Evolutionary conservation across 768 basidiomycete genomes (phyloP), one percentile per base, ranked within the genome.

Genomic region (Strobilomyces echinocephalus): DNA sequence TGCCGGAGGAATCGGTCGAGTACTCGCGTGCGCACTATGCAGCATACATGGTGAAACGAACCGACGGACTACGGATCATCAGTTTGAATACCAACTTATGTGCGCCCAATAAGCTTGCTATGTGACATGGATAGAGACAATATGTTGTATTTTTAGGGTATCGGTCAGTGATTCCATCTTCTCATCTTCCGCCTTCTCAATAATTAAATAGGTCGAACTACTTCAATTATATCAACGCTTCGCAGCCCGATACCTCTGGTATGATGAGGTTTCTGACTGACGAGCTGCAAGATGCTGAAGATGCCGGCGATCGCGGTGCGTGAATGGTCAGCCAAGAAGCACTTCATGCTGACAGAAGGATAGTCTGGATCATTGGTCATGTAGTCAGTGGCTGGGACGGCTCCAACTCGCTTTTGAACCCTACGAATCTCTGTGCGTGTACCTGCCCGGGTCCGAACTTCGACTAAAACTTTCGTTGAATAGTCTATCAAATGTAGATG

Each of bases 221-320:
- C 58, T 87, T 88, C 71, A 86, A 85, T 65, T 91, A 85, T 62
- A 83, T 90, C 70, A 87, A 90, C 60, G 76, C 87, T 62, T 82
- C 82, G 21, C 65, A 79, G 24, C 79, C 83, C 11, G 88, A 91
- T 66, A 73, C 74, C 38, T 88, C 85, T 41, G 87, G 88, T 20
- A 86, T 89, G 82, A 72, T 90, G 60, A 76, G 85, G 35, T 89
- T 88, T 70, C 61, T 91, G 57, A 89, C 88, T 7, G 83, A 88
- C 54, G 86, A 90, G 64, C 71, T 90, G 14, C 88, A 91, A 66
- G 83, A 75, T 49, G 87, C 88, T 8, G 88, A 91, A 68, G 88
- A 91, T 62, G 75, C 76, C 20, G 83, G 87, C 8, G 87, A 89
- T 50, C 74, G 84, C 61, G 87, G 86, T 82, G 55, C n/a, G 73